Conservation (phyloP, 371 early-diverging fungal species). For the Actinomortierella ambigua region DNA sequence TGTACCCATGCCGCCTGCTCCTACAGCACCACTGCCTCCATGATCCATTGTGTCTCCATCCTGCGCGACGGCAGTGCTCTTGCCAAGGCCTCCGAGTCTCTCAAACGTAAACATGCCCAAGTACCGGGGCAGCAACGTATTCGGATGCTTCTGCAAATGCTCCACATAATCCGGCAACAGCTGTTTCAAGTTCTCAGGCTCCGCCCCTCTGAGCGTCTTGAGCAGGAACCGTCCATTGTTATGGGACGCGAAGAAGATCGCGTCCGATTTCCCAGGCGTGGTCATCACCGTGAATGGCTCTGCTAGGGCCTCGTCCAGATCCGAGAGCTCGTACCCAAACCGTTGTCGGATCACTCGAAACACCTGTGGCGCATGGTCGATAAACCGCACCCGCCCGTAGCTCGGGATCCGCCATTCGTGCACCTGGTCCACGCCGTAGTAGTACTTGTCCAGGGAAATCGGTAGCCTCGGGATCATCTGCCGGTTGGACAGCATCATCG, state of each 20-base stretch:
- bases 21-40: background rate
- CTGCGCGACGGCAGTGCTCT: background rate
- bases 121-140: conserved; percentile 60
- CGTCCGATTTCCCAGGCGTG: conserved; percentile 58
- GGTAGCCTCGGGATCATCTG: background rate
- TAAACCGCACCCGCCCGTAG: conserved; percentile 55
- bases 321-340: conserved; percentile 51
- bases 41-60: background rate
- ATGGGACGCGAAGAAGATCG: conserved; percentile 56
- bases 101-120: conserved; percentile 64
- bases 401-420: conserved; percentile 60
- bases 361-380: conserved; percentile 57
- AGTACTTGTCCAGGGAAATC: conserved; percentile 38
- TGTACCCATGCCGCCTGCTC: conserved; percentile 3
- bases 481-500: too few species aligned
- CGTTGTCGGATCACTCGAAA: conserved; percentile 53
- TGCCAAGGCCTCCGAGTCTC: conserved; percentile 16
- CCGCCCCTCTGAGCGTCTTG: conserved; percentile 59
- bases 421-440: conserved; percentile 47
- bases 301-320: conserved; percentile 50
- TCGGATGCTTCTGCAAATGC: conserved; percentile 48
- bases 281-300: conserved; percentile 48
- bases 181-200: conserved; percentile 53
- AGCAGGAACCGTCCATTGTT: conserved; percentile 55
- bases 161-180: conserved; percentile 55